Base-by-base conservation (phyloP, 2,329 filamentous ascomycete species). In the Aspergillus bombycis region DNA sequence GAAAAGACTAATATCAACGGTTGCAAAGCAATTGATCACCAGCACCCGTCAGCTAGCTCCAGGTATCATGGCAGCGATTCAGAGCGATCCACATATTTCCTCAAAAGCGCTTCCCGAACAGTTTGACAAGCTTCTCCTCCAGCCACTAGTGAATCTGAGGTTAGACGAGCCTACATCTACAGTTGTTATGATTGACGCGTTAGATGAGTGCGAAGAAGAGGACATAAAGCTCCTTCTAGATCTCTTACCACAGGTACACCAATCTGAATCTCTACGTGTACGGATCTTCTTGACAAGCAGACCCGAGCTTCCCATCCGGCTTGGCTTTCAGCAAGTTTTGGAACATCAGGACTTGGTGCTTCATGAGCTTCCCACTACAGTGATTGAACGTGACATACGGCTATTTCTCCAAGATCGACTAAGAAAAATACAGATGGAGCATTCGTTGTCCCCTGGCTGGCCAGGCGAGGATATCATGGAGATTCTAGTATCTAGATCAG, bases 1-100 rank as follows among this genome's bases (percentile, higher is more conserved):
- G 2, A 66, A 65, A 7, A 74, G 70, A 50, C 72, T 84, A 41
- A 75, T 84, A 26, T 70, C 79, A 0, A 83, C 80, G 0, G 69
- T 73, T 11, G 32, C 32, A 11, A 58, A 28, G 2, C 70, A 71
- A 54, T 32, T 84, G 32, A 75, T 77, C 0, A n/a, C 28, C 0
- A 67, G 64, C 16, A 32, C 12, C 6, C 48, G 23, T 38, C 32
- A 54, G 11, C 14, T 60, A 26, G n/a, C 6, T 1, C n/a, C 62
- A 45, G 48, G 36, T 14, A 45, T 75, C 5, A 38, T 52, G 45
- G 60, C 70, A 21, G 66, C 66, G 32, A 59, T 77, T 61, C 34
- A 67, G 0, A 21, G 64, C 16, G 65, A 74, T 58, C 71, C 67
- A 26, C 61, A 65, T 30, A 72, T 78, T 54, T 57, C 65, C 0